These are phyloP conservation scores for Zygosaccharomyces bailii DNA, from an alignment of 805 yeast species.

Conservation along the genomic window DNA sequence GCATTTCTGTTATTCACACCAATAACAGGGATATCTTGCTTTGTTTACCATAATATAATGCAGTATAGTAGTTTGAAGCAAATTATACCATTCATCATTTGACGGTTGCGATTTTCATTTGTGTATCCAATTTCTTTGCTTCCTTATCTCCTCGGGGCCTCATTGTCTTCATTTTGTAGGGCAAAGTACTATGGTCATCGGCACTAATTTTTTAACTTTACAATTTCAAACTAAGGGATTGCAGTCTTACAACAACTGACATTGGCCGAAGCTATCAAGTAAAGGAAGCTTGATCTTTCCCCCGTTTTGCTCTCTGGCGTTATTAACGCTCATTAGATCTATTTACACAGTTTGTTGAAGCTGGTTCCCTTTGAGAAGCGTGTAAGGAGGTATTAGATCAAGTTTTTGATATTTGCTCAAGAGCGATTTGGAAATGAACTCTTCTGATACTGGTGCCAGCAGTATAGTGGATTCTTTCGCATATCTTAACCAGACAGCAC, in stretches of 20 bases:
- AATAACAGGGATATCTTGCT: no score
- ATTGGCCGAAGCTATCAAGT: not conserved
- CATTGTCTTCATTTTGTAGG: not conserved
- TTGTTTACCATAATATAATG: no score
- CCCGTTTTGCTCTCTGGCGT: not conserved
- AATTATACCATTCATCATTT: no score
- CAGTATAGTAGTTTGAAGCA: no score
- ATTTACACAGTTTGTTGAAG: not conserved
- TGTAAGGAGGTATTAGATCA: not conserved
- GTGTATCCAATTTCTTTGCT: no score
- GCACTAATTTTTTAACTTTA: not conserved
- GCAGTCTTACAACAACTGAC: not conserved
- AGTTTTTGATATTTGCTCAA: not conserved
- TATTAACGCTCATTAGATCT: not conserved
- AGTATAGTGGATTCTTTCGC: constrained; percentile 15
- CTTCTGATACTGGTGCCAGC: not conserved
- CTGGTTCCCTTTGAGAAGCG: not conserved
- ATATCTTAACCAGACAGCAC: constrained; percentile 27
- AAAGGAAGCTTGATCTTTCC: not conserved
- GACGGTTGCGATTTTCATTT: no score
- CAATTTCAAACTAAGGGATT: not conserved
- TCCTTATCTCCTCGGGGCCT: not conserved
- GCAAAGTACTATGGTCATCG: not conserved
- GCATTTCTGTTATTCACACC: no score
- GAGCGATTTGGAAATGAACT: constrained; percentile 2